These are phyloP conservation scores for Dendrocalamus sinicus DNA, from an alignment of 176 grass and related monocot species.

Conservation along the genomic window DNA sequence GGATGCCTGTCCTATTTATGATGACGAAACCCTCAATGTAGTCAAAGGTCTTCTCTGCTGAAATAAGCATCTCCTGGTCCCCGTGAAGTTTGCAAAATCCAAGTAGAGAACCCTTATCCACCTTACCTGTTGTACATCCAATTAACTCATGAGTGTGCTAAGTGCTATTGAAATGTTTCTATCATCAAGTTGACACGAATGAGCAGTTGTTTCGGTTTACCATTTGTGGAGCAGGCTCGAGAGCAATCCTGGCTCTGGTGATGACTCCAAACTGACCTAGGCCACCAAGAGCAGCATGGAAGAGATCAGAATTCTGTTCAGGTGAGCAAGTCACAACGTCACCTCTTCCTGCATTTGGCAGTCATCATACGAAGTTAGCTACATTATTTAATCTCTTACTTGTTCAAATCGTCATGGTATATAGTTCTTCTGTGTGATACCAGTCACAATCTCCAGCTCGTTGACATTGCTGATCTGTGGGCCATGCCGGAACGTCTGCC, in stretches of 20 bases:
- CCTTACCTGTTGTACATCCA: conserved; percentile 62
- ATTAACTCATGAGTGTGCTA: neutral
- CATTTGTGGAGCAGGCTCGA: conserved; percentile 67
- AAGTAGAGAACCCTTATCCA: conserved; percentile 89
- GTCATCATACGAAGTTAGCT: conserved; percentile 26
- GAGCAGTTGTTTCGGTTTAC: conserved; percentile 32
- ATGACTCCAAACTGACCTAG: conserved; percentile 92
- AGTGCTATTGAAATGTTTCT: conserved; percentile 22
- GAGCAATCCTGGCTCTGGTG: conserved; percentile 78
- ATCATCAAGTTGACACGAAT: conserved; percentile 7
- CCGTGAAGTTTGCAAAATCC: conserved; percentile 70
- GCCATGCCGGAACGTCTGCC: conserved; percentile 81
- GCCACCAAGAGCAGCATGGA: conserved; percentile 77
- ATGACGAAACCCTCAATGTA: conserved; percentile 92
- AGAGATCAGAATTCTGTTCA: conserved; percentile 70
- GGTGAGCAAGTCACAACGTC: conserved; percentile 65
- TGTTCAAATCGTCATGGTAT: conserved; percentile 13
- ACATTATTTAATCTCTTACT: conserved; percentile 9
- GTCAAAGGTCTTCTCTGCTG: conserved; percentile 67
- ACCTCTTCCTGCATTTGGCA: conserved; percentile 71
- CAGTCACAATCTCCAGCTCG: conserved; percentile 84
- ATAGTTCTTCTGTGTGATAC: conserved; percentile 41
- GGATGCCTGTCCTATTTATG: conserved; percentile 73
- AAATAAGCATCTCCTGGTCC: conserved; percentile 94
- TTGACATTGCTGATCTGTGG: conserved; percentile 86